Evolutionary conservation across 2,329 filamentous ascomycete genomes (phyloP), one percentile per base, ranked within the genome.

Genomic region (Beauveria sp.): DNA sequence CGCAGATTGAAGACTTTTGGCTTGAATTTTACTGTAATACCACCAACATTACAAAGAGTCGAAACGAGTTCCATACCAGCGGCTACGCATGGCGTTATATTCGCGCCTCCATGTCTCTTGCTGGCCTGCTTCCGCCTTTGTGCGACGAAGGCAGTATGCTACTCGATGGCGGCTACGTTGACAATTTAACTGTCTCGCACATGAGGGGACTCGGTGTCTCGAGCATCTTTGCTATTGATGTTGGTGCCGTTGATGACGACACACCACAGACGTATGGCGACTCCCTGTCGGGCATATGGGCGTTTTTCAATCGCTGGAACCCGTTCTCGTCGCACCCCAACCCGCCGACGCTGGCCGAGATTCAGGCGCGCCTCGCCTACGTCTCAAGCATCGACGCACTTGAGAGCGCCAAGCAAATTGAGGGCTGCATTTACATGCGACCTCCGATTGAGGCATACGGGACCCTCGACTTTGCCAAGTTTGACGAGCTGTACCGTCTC

Each of bases 1-100:
- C 91, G 10, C 94, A 97, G 71, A 97, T 99, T 62, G 94, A 99
- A 75, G 94, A 99, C 73, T 99, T 97, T 70, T 99, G 94, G 94
- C 83, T 99, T 12, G 92, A 96, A 67, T 99, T 91, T 72, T 99
- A 99, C 77, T 99, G 96, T 82, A 99, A 99, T 75, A 97, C 94
- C 0, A 99, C 96, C 43, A 99, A 97, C 73, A 97, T 99, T 75
- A 96, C 90, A 77, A 96, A 96, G 73, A 94, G 90, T 63, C 84
- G 93, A 22, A 86, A 86, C 3, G 94, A 99, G 72, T 92, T 96
- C 66, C 94, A 99, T 74, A 97, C 92, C 0, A 94, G 90, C 63
- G 94, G 94, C 16, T 99, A 99, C 70, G 93, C 94, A 0, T 99
- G 94, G 94, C 85, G 96, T 47, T 99, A 99, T 69, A 90, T 99